These are phyloP conservation scores for Parmales sp. DNA, from an alignment of 108 stramenopile genomes.

Conservation along the genomic window DNA sequence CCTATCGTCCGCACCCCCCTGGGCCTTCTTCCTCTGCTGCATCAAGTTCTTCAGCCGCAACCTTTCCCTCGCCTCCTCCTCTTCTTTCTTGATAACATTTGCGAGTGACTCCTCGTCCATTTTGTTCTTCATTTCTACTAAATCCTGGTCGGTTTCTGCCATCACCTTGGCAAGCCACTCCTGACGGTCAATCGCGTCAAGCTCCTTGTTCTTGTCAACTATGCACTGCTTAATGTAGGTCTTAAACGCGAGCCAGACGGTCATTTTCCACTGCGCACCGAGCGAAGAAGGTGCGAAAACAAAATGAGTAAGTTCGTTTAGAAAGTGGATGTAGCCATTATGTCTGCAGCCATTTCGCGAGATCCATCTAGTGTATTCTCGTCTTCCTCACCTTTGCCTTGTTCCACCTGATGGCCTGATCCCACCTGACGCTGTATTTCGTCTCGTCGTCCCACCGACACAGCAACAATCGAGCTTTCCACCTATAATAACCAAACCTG, in stretches of 20 bases:
- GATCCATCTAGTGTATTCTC: too few relatives aligned
- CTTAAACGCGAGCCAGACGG: not conserved
- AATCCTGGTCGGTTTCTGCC: slow-evolving; percentile 10
- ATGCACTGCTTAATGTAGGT: slow-evolving; percentile 13
- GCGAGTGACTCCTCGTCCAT: not conserved
- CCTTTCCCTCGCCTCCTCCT: slow-evolving; percentile 15
- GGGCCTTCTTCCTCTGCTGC: slow-evolving; percentile 14
- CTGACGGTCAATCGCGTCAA: slow-evolving; percentile 17
- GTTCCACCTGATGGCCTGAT: not conserved
- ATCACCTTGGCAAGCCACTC: slow-evolving; percentile 1
- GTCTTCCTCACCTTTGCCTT: not conserved
- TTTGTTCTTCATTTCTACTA: not conserved
- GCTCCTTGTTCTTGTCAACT: slow-evolving; percentile 17
- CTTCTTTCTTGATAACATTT: slow-evolving; percentile 11
- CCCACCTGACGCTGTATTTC: not conserved
- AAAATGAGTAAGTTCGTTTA: too few relatives aligned
- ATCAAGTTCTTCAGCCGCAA: not conserved
- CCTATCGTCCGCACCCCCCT: slow-evolving; percentile 15
- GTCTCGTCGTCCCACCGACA: slow-evolving; percentile 7
- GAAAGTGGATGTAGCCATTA: too few relatives aligned
- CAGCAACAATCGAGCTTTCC: not conserved
- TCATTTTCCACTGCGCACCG: not conserved
- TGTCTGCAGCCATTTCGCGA: too few relatives aligned
- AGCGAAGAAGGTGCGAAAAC: not conserved
- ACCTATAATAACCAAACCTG: slow-evolving; percentile 5